Evolutionary conservation across 2,329 filamentous ascomycete genomes (phyloP).

Genomic region (Fusarium chuoi): DNA sequence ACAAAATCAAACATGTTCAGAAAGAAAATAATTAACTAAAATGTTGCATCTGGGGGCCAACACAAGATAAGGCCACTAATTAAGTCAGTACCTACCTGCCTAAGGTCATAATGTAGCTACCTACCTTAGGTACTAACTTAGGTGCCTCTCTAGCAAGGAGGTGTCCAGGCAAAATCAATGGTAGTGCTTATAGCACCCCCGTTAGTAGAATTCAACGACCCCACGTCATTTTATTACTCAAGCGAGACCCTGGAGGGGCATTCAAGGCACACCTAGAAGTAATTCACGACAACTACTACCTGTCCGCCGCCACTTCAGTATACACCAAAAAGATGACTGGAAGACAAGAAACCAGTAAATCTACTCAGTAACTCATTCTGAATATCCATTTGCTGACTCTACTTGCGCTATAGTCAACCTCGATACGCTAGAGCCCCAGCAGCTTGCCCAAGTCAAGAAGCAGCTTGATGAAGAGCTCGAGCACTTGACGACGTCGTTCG

Average conservation of each 20-base stretch:
- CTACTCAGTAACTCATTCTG: background rate
- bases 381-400: background rate
- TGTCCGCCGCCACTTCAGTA: slow-evolving; percentile 11
- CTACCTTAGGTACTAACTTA: background rate
- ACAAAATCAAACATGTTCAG: background rate
- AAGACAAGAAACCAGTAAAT: slow-evolving; percentile 49
- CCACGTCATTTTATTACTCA: slow-evolving; percentile 47
- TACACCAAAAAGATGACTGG: slow-evolving; percentile 46
- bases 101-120: background rate
- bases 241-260: slow-evolving; percentile 44
- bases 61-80: background rate
- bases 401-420: slow-evolving; percentile 63
- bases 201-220: slow-evolving; percentile 46
- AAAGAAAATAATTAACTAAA: background rate
- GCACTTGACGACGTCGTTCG: slow-evolving; percentile 89
- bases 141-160: background rate
- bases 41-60: background rate
- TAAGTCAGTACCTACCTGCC: background rate
- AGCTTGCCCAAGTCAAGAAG: slow-evolving; percentile 92
- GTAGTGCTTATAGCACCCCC: slow-evolving; percentile 33
- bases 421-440: slow-evolving; percentile 80
- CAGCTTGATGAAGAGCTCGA: slow-evolving; percentile 96
- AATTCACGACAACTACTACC: slow-evolving; percentile 8
- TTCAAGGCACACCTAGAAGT: slow-evolving; percentile 10
- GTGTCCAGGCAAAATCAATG: background rate